phyloP scores from a whole-genome alignment of 2,329 filamentous ascomycete genomes.

The Cladosporium sp. region DNA sequence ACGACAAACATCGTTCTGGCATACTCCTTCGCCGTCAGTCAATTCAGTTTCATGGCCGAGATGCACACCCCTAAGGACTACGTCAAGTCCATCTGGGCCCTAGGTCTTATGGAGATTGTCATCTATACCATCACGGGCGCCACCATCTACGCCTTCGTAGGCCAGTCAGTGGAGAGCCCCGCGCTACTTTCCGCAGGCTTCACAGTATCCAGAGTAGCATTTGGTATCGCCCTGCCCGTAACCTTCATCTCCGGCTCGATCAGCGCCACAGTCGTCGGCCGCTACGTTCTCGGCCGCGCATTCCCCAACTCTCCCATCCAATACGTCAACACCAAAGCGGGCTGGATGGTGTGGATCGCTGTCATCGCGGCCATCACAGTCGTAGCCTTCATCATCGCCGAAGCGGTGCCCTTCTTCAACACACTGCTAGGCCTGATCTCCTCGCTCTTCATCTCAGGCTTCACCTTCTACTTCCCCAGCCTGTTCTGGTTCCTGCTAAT shows the following conservation, averaged over 20 bases:
- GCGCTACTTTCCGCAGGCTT: constrained; percentile 59
- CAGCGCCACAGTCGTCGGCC: constrained; percentile 49
- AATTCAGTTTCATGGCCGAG: constrained; percentile 65
- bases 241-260: constrained; percentile 71
- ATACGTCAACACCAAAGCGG: constrained; percentile 36
- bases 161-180: constrained; percentile 57
- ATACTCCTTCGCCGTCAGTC: constrained; percentile 51
- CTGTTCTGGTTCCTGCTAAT: constrained; percentile 41
- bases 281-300: constrained; percentile 60
- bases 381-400: constrained; percentile 64
- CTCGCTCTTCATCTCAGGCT: constrained; percentile 63
- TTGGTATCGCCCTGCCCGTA: constrained; percentile 66
- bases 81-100: constrained; percentile 54
- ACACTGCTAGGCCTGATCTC: constrained; percentile 60
- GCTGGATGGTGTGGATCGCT: constrained; percentile 55
- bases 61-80: constrained; percentile 60
- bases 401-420: constrained; percentile 68
- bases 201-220: constrained; percentile 59
- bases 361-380: constrained; percentile 56
- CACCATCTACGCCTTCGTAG: constrained; percentile 64
- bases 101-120: constrained; percentile 57
- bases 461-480: constrained; percentile 40
- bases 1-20: constrained; percentile 70
- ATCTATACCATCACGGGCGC: constrained; percentile 64
- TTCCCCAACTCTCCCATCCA: constrained; percentile 54